Evolutionary conservation across 495 filamentous ascomycete genomes (phyloP).

Genomic region (Mytilinidion resinicola): DNA sequence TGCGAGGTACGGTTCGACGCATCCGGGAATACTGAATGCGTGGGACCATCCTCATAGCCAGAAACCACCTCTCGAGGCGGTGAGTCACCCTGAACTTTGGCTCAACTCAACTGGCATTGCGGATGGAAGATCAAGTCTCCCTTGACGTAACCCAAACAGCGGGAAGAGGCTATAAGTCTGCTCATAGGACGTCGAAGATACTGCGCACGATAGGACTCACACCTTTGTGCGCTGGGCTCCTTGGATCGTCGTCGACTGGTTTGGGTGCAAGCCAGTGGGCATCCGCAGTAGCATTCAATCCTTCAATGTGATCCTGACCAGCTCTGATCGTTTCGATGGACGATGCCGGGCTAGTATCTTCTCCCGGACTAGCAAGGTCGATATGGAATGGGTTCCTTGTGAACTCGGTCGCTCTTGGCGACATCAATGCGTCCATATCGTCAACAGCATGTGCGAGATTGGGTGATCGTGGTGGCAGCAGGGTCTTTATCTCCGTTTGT

Average conservation of each 20-base stretch:
- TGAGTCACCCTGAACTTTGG: too few relatives aligned
- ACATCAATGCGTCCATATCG: slow-evolving; percentile 34
- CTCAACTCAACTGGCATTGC: too few relatives aligned
- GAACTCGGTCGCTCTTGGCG: slow-evolving; percentile 39
- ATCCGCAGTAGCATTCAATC: slow-evolving; percentile 6
- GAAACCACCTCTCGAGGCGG: too few relatives aligned
- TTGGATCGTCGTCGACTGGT: slow-evolving; percentile 48
- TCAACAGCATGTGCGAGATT: slow-evolving; percentile 11
- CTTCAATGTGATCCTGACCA: slow-evolving; percentile 8
- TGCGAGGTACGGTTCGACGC: too few relatives aligned
- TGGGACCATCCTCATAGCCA: too few relatives aligned
- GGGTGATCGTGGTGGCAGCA: slow-evolving; percentile 25
- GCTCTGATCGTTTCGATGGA: slow-evolving; percentile 27
- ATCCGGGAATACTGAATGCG: too few relatives aligned
- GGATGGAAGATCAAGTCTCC: too few relatives aligned
- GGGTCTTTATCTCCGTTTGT: slow-evolving; percentile 32
- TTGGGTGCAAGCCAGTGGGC: slow-evolving; percentile 26
- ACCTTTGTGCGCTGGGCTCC: slow-evolving; percentile 58
- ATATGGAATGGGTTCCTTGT: slow-evolving; percentile 40
- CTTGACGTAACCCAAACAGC: not conserved
- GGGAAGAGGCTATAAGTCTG: not conserved
- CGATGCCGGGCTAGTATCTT: slow-evolving; percentile 18
- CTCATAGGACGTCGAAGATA: slow-evolving; percentile 48
- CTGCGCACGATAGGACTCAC: slow-evolving; percentile 61
- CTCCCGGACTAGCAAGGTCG: slow-evolving; percentile 10